These are phyloP conservation scores for Termitomyces sp. DNA, from an alignment of 1,284 basidiomycete species.

Conservation along the genomic window DNA sequence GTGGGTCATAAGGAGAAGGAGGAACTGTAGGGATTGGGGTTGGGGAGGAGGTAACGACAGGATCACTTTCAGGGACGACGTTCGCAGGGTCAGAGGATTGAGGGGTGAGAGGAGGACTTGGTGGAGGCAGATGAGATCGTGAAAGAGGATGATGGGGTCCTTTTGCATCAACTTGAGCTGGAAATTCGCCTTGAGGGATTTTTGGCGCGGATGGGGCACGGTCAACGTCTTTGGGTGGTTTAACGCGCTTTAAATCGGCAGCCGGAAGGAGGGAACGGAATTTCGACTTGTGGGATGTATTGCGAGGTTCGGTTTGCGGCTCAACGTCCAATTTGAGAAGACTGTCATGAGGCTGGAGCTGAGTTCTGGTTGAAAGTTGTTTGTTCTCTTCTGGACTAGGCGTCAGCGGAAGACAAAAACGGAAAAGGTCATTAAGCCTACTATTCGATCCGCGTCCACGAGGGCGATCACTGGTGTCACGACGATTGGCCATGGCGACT, in stretches of 20 bases:
- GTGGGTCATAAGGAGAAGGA: slow-evolving; percentile 68
- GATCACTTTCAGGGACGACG: slow-evolving; percentile 22
- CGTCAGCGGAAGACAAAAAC: slow-evolving; percentile 10
- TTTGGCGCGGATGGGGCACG: slow-evolving; percentile 13
- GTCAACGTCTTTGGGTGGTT: slow-evolving; percentile 16
- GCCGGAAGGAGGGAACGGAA: slow-evolving; percentile 32
- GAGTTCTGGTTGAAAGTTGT: slow-evolving; percentile 22
- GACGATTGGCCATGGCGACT: slow-evolving; percentile 77
- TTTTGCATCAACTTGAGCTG: slow-evolving; percentile 12
- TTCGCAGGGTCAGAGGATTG: slow-evolving; percentile 29
- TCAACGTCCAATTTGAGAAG: slow-evolving; percentile 36
- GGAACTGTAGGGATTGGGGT: slow-evolving; percentile 36
- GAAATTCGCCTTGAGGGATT: slow-evolving; percentile 18
- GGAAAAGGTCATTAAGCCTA: slow-evolving; percentile 30
- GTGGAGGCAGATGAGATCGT: slow-evolving; percentile 20
- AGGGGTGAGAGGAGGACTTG: slow-evolving; percentile 38
- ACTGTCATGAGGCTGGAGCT: slow-evolving; percentile 35
- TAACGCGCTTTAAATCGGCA: slow-evolving; percentile 14
- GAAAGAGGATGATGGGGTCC: slow-evolving; percentile 13
- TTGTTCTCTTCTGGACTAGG: slow-evolving; percentile 42
- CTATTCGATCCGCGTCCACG: slow-evolving; percentile 61
- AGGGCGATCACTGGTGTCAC: slow-evolving; percentile 59
- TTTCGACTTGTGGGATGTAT: slow-evolving; percentile 35
- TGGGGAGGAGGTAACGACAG: slow-evolving; percentile 23
- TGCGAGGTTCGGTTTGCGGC: slow-evolving; percentile 32